Evolutionary conservation across 176 grass and related monocot species (phyloP), one percentile per base, ranked within the genome.

Genomic region (Alopecurus myosuroides): DNA sequence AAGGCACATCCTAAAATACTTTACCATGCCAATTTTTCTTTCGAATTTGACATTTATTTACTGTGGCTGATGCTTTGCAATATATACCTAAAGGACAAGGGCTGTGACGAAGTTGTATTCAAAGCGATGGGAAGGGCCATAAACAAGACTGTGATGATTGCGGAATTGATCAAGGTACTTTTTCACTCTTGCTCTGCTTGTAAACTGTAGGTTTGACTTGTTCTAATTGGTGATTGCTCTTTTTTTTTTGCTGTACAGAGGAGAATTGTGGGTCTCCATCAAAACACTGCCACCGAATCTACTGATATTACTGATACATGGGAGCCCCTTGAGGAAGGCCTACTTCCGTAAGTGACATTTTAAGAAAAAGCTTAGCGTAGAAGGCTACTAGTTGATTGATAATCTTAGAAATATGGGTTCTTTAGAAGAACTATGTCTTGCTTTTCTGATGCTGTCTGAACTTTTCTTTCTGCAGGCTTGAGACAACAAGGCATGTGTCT

Each of bases 101-200:
- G 93, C 53, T 94, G 91, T 1, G 86, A 99, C 78, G 97, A 99
- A 86, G 92, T 99, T 81, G 88, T 99, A 52, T 96, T 96, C 75
- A 99, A 96, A 91, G 97, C 97, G 22, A 99, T 96, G 93, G 97
- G 97, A 62, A 99, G 93, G 82, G 97, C 97, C 42, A 99, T 99
- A 84, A 99, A 96, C 84, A 99, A 99, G 84, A 99, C 97, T 52
- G 93, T 99, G 36, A 94, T 98, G 97, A 94, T 98, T 76, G 97
- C 86, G 2, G 97, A 98, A 90, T 78, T 98, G 30, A 95, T 98
- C 56, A 98, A 98, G 97, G 97, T 98, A 94, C 80, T 45, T 76
- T 76, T 3, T 64, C 56, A 55, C 31, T 1, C 5, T 3, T 15
- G 17, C 41, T 56, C 64, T 66, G 13, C 36, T 77, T 93, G 74